A percentile compares a stretch with the other conserved stretches of the same genome.
Evolutionary conservation across 2,329 filamentous ascomycete genomes (phyloP).

Genomic region (Colletotrichum sp.): DNA sequence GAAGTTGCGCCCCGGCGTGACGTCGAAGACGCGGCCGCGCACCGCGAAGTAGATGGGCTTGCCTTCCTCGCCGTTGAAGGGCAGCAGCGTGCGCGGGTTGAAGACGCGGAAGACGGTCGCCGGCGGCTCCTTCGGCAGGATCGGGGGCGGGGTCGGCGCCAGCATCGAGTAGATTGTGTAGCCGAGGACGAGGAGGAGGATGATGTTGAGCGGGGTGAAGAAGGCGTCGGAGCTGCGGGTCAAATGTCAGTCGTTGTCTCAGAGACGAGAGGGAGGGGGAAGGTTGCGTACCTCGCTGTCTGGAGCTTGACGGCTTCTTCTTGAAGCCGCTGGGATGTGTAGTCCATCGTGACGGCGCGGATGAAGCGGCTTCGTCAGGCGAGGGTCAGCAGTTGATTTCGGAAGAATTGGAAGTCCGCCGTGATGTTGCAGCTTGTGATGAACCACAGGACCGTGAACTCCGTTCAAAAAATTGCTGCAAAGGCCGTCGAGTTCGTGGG

Average conservation of each 20-base stretch:
- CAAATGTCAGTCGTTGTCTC: background rate
- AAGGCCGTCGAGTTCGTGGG: background rate
- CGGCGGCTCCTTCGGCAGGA: slow-evolving; percentile 57
- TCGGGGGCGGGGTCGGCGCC: slow-evolving; percentile 50
- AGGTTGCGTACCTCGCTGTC: slow-evolving; percentile 33
- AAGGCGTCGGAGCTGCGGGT: slow-evolving; percentile 42
- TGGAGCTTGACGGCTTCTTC: slow-evolving; percentile 55
- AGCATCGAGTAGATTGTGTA: slow-evolving; percentile 65
- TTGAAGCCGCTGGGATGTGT: slow-evolving; percentile 61
- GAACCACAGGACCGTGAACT: background rate
- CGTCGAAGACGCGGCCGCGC: slow-evolving; percentile 89
- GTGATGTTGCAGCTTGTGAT: background rate
- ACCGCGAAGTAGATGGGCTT: slow-evolving; percentile 89
- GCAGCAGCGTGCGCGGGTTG: slow-evolving; percentile 81
- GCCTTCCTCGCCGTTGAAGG: slow-evolving; percentile 79
- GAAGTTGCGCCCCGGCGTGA: slow-evolving; percentile 85
- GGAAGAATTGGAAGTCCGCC: background rate
- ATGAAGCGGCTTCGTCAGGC: background rate
- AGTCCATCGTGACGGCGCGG: slow-evolving; percentile 50
- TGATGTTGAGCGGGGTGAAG: slow-evolving; percentile 66
- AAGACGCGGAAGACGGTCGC: slow-evolving; percentile 71
- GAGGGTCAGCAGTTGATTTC: background rate
- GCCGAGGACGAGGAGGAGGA: slow-evolving; percentile 60
- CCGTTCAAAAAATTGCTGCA: background rate
- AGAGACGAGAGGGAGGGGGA: background rate